phyloP scores from a whole-genome alignment of 1,139 yeast species.

The Yamadazyma jaroonii region DNA sequence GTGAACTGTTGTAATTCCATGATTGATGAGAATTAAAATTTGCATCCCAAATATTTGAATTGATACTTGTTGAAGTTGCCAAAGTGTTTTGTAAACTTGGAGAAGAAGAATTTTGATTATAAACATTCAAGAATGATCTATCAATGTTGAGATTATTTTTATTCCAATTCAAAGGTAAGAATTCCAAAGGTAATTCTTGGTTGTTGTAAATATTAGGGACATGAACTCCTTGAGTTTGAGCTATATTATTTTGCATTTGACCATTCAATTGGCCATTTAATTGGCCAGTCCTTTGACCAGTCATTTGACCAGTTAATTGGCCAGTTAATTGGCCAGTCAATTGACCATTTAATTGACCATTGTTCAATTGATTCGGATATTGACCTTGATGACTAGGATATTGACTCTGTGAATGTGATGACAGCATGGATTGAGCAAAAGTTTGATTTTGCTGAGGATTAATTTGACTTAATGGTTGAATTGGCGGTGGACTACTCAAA shows the following conservation, averaged over 20 bases:
- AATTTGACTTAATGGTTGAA: too few species aligned
- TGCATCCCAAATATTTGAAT: slow-evolving; percentile 9
- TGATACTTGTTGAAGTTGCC: slow-evolving; percentile 5
- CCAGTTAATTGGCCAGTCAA: too few species aligned
- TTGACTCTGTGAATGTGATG: neutral
- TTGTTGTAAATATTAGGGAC: slow-evolving; percentile 2
- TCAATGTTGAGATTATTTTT: slow-evolving; percentile 4
- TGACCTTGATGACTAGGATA: too few species aligned
- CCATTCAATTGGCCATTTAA: too few species aligned
- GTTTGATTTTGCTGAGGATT: too few species aligned
- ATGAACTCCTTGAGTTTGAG: neutral
- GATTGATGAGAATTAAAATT: slow-evolving; percentile 6
- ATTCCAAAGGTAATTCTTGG: slow-evolving; percentile 3
- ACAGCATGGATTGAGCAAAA: too few species aligned
- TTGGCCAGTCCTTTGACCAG: too few species aligned
- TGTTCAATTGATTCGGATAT: too few species aligned
- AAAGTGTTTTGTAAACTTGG: slow-evolving; percentile 5
- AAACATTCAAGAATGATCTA: slow-evolving; percentile 6
- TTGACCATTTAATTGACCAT: too few species aligned
- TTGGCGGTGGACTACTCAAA: slow-evolving; percentile 4
- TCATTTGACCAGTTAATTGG: too few species aligned
- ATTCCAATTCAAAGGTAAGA: slow-evolving; percentile 4
- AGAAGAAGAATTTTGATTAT: slow-evolving; percentile 3
- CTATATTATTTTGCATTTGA: too few species aligned
- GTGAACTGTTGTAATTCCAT: slow-evolving; percentile 2